These are phyloP conservation scores for Cladosporium oxysporum DNA, from an alignment of 2,329 filamentous ascomycete species.

Conservation along the genomic window DNA sequence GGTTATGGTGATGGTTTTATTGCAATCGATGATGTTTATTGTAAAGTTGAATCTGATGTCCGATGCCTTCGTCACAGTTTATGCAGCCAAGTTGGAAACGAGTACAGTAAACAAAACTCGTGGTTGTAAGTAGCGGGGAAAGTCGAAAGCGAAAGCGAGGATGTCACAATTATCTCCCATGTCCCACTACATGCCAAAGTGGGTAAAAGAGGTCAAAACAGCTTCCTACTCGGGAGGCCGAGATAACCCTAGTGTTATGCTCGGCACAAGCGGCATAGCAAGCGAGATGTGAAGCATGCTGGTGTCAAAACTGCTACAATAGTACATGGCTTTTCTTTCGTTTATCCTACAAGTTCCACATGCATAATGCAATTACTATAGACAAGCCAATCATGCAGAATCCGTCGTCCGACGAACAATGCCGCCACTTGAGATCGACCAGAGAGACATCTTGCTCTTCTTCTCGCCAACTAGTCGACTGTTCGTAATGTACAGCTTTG, in stretches of 20 bases:
- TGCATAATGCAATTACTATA: background rate
- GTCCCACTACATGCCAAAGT: background rate
- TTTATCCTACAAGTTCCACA: conserved; percentile 1
- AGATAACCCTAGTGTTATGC: background rate
- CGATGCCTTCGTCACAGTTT: background rate
- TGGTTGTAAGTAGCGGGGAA: background rate
- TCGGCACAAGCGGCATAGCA: background rate
- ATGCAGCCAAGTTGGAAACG: background rate
- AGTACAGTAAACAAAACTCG: background rate
- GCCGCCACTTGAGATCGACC: background rate
- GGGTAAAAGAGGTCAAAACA: background rate
- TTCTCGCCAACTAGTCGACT: background rate
- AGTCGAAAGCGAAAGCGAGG: background rate
- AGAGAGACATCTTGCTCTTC: background rate
- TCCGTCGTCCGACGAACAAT: background rate
- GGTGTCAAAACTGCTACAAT: background rate
- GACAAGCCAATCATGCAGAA: background rate
- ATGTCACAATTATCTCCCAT: too few relatives aligned
- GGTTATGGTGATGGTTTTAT: background rate
- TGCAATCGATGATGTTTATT: background rate
- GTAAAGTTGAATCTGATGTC: background rate
- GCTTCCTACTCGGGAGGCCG: background rate
- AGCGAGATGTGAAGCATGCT: background rate
- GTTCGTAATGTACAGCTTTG: background rate
- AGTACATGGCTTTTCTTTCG: background rate